Base-by-base conservation (phyloP, 441 rosid species). In the Adansonia rubrostipa region DNA sequence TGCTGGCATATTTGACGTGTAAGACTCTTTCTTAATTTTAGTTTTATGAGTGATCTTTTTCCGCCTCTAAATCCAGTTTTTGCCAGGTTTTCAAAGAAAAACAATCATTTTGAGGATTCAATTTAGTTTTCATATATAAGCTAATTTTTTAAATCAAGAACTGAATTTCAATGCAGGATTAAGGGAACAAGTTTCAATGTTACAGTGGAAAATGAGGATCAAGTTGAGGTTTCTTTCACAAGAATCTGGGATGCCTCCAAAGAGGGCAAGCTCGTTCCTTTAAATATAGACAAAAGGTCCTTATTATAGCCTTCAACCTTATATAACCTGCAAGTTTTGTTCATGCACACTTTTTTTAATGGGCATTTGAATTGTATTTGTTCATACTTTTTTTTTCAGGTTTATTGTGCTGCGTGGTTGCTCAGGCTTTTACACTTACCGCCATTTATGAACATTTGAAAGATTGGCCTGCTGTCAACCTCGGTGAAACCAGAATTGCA, bases 271-370 rank as follows among this genome's bases (percentile, higher is more conserved):
- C 71, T 83, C 60, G 93, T 90, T 65, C 97, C 99, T 8, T 82
- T 93, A 73, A 93, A 91, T 77, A 92, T 95, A 42, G 97, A 95
- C 83, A 95, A 92, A 85, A 90, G 99, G 98, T 87, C 56, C 40
- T 64, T 2, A 33, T 9, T 28, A 28, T 28, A 24, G 14, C 50
- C 63, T 51, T 9, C 22, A 48, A 17, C 10, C 10, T 40, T 44
- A 40, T 40, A 36, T 44, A 6, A 19, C 70, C 19, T 13, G 17
- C 2, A 19, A 22, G 4, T 17, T 17, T 70, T 20, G 20, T 4
- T 48, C 33, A 9, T 11, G 9, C 6, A 24, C 5, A 10, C 7
- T 17, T 24, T 28, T 8, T 7, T 44, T 5, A 5, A 44, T 44
- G 8, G 7, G 0, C 20, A 57, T 8, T 22, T 19, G 4, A 11